These are phyloP conservation scores for Lipomyces chichibuensis DNA, from an alignment of 805 yeast genomes.

Conservation along the genomic window DNA sequence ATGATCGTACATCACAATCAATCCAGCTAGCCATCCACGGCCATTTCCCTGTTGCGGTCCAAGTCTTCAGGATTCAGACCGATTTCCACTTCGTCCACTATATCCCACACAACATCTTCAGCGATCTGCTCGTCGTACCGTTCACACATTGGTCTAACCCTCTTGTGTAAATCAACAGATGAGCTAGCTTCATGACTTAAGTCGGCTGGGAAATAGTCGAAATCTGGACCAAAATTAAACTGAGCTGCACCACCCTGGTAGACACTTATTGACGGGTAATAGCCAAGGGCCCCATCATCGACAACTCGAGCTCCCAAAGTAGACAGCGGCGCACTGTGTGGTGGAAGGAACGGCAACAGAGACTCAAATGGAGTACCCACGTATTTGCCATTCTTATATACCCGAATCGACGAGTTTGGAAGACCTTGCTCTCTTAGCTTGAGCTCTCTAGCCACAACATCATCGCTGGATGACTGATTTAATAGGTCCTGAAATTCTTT, in stretches of 20 bases:
- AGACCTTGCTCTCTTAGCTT: constrained; percentile 40
- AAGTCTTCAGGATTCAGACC: constrained; percentile 25
- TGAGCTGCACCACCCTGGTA: constrained; percentile 77
- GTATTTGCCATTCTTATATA: constrained; percentile 76
- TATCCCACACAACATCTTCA: constrained; percentile 81
- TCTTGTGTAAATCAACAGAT: constrained; percentile 20
- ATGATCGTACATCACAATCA: background rate
- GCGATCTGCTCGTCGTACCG: constrained; percentile 71
- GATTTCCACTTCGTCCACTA: constrained; percentile 78
- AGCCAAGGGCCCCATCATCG: constrained; percentile 87
- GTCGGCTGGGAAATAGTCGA: constrained; percentile 51
- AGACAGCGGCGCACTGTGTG: constrained; percentile 56
- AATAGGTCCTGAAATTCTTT: constrained; percentile 73
- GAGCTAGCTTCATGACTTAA: constrained; percentile 31
- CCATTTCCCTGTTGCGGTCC: background rate
- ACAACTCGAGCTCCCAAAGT: constrained; percentile 38
- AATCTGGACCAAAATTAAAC: constrained; percentile 68
- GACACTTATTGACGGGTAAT: constrained; percentile 86
- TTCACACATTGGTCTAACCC: constrained; percentile 57
- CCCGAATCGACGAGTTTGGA: constrained; percentile 59
- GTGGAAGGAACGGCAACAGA: constrained; percentile 77
- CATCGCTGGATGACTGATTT: constrained; percentile 48
- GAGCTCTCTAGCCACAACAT: constrained; percentile 15
- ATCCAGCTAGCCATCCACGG: background rate
- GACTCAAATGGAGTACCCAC: constrained; percentile 69